A percentile compares a stretch with the other conserved stretches of the same genome.
phyloP scores from a whole-genome alignment of 768 basidiomycete species.

The Candolleomyces aberdarensis region DNA sequence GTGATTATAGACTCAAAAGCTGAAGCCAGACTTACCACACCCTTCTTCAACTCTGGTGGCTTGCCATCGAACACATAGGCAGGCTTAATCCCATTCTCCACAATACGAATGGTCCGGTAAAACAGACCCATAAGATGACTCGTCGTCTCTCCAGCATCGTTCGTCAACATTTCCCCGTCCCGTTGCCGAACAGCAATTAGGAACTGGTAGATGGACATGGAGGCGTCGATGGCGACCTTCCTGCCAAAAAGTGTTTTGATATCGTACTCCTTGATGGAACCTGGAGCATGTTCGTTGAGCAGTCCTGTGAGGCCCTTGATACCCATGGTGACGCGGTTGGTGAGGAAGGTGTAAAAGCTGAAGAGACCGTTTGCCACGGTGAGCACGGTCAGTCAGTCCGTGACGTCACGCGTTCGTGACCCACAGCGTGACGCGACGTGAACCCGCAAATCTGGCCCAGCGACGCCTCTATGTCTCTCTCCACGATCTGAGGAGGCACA shows the following conservation, averaged over 20 bases:
- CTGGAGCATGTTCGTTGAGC: conserved; percentile 87
- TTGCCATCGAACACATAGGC: conserved; percentile 98
- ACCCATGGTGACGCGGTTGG: conserved; percentile 53
- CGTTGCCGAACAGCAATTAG: conserved; percentile 95
- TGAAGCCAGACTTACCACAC: conserved; percentile 66
- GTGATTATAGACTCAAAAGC: not conserved
- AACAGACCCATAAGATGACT: conserved; percentile 99
- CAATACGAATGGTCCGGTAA: conserved; percentile 95
- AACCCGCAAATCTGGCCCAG: not conserved
- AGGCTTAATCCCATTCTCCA: conserved; percentile 98
- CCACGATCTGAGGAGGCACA: too few relatives aligned
- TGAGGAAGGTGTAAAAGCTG: not conserved
- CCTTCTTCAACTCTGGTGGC: conserved; percentile 95
- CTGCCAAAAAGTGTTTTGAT: conserved; percentile 97
- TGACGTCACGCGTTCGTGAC: conserved; percentile 7
- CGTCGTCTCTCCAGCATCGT: conserved; percentile 97
- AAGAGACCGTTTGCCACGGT: not conserved
- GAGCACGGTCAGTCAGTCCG: not conserved
- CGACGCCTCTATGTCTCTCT: too few relatives aligned
- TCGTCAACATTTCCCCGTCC: conserved; percentile 95
- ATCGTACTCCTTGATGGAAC: conserved; percentile 85
- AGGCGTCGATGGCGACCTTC: conserved; percentile 98
- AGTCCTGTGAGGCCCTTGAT: conserved; percentile 94
- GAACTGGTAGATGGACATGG: conserved; percentile 97
- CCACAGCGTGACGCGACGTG: not conserved